Evolutionary conservation across 805 yeast species (phyloP), one percentile per base, ranked within the genome.

Genomic region (Candida tallmaniae): DNA sequence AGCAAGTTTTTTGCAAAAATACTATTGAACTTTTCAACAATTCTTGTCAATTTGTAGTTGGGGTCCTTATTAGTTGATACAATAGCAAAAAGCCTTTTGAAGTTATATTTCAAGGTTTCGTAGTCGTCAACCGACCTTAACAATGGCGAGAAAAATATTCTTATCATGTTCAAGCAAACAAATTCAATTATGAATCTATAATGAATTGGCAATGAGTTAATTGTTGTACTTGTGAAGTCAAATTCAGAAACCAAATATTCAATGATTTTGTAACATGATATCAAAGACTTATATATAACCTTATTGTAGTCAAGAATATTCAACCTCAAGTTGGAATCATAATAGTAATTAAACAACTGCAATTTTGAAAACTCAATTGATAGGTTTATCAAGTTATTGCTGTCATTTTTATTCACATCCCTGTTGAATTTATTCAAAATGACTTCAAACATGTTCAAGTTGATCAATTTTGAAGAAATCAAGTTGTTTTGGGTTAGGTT

Each of bases 361-460:
- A 66, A 45, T 39, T 56, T 61, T 8, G 68, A 53, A 41, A 48
- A 64, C 35, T 59, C 63, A 15, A 65, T 50, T 9, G 68, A 53
- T 12, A 64, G 41, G 24, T 51, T 39, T 5, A 62, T 52, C 35
- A 62, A 41, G 20, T 40, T 48, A 37, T 49, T 50, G 24, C 46
- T 42, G 19, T 51, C 42, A 23, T 52, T 34, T 5, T 51, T 45
- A 15, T 53, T 47, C 3, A 37, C 7, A 22, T 22, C 23, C 9
- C 40, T 39, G 16, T 43, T 41, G 31, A 60, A 51, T 28, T 64
- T 62, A 32, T 52, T 48, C 31, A 67, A 44, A 21, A 66, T 65
- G 9, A 53, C 55, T 38, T 67, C 73, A 48, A 62, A 66, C 71
- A 67, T 66, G 43, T 60, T 54, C 40, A 67, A 49, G 39, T 59